A percentile compares a stretch with the other conserved stretches of the same genome.
phyloP scores from a whole-genome alignment of 1,284 basidiomycete species.

The Trichosporon sp. region DNA sequence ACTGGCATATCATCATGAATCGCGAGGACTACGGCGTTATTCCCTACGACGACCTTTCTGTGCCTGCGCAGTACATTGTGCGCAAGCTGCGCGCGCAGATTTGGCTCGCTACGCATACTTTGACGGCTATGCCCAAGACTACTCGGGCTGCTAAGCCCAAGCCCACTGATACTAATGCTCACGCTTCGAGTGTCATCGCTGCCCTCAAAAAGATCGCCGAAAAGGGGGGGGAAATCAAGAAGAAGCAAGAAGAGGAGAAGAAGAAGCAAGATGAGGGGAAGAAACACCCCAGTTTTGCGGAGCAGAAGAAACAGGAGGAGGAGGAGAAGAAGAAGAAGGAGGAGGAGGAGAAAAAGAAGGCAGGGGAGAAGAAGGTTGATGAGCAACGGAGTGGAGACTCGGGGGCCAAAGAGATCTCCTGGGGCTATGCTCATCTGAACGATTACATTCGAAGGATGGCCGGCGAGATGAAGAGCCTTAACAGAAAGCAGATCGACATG shows the following conservation, averaged over 20 bases:
- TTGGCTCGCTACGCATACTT: background rate
- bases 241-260: background rate
- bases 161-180: background rate
- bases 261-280: background rate
- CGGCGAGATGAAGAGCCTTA: background rate
- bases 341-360: background rate
- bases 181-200: background rate
- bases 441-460: background rate
- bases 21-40: background rate
- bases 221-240: background rate
- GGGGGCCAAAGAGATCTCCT: background rate
- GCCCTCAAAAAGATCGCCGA: too few relatives aligned
- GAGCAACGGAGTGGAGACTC: background rate
- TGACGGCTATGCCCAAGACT: background rate
- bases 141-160: background rate
- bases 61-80: background rate
- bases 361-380: background rate
- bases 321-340: background rate
- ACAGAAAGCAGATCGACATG: background rate
- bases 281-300: too few relatives aligned
- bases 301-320: too few relatives aligned
- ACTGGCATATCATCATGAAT: constrained; percentile 22
- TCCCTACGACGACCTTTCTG: background rate
- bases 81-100: background rate
- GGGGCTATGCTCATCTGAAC: background rate